Evolutionary conservation across 2,329 filamentous ascomycete species (phyloP), one percentile per base, ranked within the genome.

Genomic region (Leptographium flavum): DNA sequence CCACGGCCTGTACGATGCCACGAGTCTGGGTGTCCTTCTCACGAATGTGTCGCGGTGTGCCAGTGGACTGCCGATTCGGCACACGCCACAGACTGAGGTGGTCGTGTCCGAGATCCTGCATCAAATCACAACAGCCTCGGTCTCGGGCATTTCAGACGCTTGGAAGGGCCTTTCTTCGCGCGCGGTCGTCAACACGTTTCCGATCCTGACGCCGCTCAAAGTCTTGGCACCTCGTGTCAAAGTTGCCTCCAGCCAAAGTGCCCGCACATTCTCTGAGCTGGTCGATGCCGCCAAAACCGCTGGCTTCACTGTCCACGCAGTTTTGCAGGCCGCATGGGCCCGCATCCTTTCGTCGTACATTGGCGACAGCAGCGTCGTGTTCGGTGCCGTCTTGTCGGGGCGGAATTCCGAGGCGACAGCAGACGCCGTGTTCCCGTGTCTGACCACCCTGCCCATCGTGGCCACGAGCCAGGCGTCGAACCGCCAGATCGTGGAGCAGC

Each of bases 1-100:
- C 50, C 88, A 95, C 62, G 83, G 84, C 1, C 65, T 95, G 0
- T 95, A 93, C 52, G 88, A 95, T 63, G 88, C 87, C 0, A 70
- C 76, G 35, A 87, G 86, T 9, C 63, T 95, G 11, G 66, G 74
- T 4, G 56, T 68, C 1, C 69, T 95, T 1, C 61, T 94, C 2
- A 56, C 65, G 0, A 74, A 82, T 52, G 65, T 94, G 13, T 54
- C 61, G 2, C 54, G 53, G 31, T 54, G 59, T 11, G 67, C 73
- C 30, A 48, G 55, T 9, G 58, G 55, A 4, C 48, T 25, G 3
- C 4, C 28, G 3, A 13, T 7, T 5, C 13, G n/a, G 1, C 14
- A 44, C 8, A 1, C 23, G 1, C 11, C 55, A 2, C n/a, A 17
- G 1, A 55, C 33, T 0, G 52, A 64, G 22, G 43, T 52, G 0